Percentiles rank a stretch among this genome's conserved stretches.
Evolutionary conservation across 2,329 filamentous ascomycete species (phyloP).

Genomic region (Tolypocladium sp.): DNA sequence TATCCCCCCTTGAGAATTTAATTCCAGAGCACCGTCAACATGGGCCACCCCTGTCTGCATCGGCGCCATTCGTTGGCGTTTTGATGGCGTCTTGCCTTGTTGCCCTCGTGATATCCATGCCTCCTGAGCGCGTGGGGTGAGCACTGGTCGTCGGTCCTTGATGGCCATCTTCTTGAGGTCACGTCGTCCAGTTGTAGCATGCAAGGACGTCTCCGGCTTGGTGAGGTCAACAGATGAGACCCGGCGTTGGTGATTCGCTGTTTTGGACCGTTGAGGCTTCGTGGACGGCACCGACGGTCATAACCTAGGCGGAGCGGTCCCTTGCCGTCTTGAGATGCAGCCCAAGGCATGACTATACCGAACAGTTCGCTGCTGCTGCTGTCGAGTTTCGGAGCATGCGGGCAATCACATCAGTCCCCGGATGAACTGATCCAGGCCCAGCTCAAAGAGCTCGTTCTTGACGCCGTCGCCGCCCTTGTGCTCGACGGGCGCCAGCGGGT

Average conservation of each 20-base stretch:
- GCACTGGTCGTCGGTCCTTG: not conserved
- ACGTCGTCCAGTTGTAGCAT: not conserved
- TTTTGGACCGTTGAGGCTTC: not conserved
- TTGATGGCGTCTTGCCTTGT: not conserved
- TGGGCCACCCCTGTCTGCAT: not conserved
- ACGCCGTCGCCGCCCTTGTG: conserved; percentile 62
- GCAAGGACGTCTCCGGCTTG: not conserved
- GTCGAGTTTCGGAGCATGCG: not conserved
- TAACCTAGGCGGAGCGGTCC: too few species aligned
- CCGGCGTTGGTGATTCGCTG: not conserved
- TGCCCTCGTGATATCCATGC: not conserved
- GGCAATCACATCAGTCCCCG: conserved; percentile 47
- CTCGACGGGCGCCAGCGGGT: conserved; percentile 58
- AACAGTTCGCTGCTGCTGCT: not conserved
- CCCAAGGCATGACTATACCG: not conserved
- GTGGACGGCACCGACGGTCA: not conserved
- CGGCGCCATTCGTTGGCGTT: not conserved
- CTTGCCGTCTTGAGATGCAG: too few species aligned
- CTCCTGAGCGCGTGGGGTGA: not conserved
- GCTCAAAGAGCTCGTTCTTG: conserved; percentile 61
- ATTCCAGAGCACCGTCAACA: not conserved
- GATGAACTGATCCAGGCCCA: conserved; percentile 70
- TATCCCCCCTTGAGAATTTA: not conserved
- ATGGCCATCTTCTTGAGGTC: not conserved
- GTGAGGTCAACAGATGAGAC: not conserved